Conservation (phyloP, 208 protist species). For the Cochliopodium minus region DNA sequence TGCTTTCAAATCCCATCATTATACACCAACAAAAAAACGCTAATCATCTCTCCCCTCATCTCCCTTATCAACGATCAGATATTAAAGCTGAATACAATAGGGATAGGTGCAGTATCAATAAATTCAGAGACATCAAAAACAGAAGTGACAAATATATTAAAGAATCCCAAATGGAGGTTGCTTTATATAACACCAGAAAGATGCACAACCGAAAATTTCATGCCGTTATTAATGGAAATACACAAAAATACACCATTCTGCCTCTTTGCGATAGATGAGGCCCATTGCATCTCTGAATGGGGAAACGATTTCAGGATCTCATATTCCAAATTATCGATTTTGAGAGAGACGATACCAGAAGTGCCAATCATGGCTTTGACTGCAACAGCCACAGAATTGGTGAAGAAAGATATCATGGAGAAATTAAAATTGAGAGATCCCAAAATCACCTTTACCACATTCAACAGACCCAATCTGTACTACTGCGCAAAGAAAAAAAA, state of each 20-base stretch:
- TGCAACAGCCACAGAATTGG: constrained; percentile 6
- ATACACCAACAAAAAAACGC: constrained; percentile 19
- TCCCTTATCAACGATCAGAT: constrained; percentile 66
- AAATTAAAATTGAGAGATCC: not conserved
- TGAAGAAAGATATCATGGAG: constrained; percentile 3
- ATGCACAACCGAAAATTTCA: constrained; percentile 12
- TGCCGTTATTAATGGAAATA: not conserved
- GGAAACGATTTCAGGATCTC: constrained; percentile 8
- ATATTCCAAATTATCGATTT: not conserved
- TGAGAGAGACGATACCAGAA: not conserved
- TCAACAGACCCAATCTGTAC: not conserved
- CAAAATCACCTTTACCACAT: not conserved
- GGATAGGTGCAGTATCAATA: not conserved
- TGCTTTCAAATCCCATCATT: constrained; percentile 54
- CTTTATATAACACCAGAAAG: constrained; percentile 55
- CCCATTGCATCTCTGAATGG: constrained; percentile 6
- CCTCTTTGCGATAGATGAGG: constrained; percentile 6
- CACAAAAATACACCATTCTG: not conserved
- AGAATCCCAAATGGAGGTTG: constrained; percentile 25
- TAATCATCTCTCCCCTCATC: constrained; percentile 54
- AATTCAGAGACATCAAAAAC: constrained; percentile 4
- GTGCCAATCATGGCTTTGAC: constrained; percentile 4
- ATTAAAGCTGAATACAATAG: not conserved
- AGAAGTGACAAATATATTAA: constrained; percentile 15
- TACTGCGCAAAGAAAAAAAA: too few species aligned